Evolutionary conservation across 2,329 filamentous ascomycete species (phyloP).

Genomic region (Ascochyta fabae): DNA sequence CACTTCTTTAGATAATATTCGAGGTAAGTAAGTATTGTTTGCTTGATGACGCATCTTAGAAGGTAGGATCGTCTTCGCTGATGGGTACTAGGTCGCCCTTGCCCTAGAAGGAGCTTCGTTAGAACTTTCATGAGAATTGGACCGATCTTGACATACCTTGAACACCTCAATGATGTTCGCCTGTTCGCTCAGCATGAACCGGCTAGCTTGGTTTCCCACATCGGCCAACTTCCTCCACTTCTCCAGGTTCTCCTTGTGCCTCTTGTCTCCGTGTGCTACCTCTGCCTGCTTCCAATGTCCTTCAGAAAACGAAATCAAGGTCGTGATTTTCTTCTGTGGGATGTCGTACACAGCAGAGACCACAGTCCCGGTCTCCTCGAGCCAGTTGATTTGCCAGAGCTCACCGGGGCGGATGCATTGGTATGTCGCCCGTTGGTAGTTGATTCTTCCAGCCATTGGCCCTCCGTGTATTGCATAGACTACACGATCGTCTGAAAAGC

Average conservation of each 20-base stretch:
- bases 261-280: slow-evolving; percentile 63
- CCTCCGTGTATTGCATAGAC: slow-evolving; percentile 67
- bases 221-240: slow-evolving; percentile 59
- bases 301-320: slow-evolving; percentile 61
- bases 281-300: slow-evolving; percentile 61
- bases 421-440: slow-evolving; percentile 62
- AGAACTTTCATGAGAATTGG: neutral
- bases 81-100: slow-evolving; percentile 58
- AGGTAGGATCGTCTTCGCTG: slow-evolving; percentile 30
- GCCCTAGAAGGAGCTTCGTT: slow-evolving; percentile 25
- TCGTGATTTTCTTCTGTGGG: slow-evolving; percentile 56
- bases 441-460: slow-evolving; percentile 58
- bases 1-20: neutral
- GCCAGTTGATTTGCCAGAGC: slow-evolving; percentile 67
- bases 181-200: slow-evolving; percentile 62
- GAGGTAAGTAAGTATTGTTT: neutral
- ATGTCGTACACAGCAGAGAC: slow-evolving; percentile 65
- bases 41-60: slow-evolving; percentile 2
- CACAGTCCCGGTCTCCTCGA: slow-evolving; percentile 66
- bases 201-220: slow-evolving; percentile 58
- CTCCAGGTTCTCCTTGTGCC: slow-evolving; percentile 58
- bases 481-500: slow-evolving; percentile 60
- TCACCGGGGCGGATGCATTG: slow-evolving; percentile 65
- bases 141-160: slow-evolving; percentile 37
- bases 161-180: slow-evolving; percentile 59